Conservation (phyloP, 495 filamentous ascomycete species). For the Penicillium alfredii region DNA sequence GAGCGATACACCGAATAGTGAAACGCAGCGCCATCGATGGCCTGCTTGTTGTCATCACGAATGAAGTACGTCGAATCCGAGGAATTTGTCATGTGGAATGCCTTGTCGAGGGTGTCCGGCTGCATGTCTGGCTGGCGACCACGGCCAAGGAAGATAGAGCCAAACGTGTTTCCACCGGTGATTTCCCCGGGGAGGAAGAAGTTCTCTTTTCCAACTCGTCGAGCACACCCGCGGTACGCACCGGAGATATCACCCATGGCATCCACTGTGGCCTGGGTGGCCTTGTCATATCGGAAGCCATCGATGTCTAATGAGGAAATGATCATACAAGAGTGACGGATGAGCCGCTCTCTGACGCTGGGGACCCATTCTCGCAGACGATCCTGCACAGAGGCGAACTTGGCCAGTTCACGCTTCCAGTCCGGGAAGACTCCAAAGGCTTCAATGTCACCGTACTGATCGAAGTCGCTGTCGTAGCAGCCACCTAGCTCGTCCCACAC, state of each 20-base stretch:
- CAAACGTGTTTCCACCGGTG: constrained; percentile 56
- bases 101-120: constrained; percentile 41
- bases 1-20: constrained; percentile 68
- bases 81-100: constrained; percentile 40
- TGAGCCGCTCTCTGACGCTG: constrained; percentile 51
- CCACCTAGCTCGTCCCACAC: constrained; percentile 45
- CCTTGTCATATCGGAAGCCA: constrained; percentile 66
- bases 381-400: constrained; percentile 71
- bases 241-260: constrained; percentile 53
- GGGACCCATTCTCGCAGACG: constrained; percentile 67
- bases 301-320: constrained; percentile 62
- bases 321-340: constrained; percentile 60
- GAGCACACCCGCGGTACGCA: constrained; percentile 52
- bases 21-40: constrained; percentile 62
- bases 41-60: constrained; percentile 50
- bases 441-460: constrained; percentile 63
- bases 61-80: constrained; percentile 47
- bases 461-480: constrained; percentile 67
- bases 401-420: constrained; percentile 63
- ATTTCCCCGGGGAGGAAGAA: constrained; percentile 64
- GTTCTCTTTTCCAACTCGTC: constrained; percentile 50
- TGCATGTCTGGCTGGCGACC: constrained; percentile 53
- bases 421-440: constrained; percentile 64
- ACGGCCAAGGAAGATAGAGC: constrained; percentile 61
- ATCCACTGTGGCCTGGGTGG: constrained; percentile 59